phyloP scores from a whole-genome alignment of 352 stramenopile genomes.

The Globisporangium orthogonon region DNA sequence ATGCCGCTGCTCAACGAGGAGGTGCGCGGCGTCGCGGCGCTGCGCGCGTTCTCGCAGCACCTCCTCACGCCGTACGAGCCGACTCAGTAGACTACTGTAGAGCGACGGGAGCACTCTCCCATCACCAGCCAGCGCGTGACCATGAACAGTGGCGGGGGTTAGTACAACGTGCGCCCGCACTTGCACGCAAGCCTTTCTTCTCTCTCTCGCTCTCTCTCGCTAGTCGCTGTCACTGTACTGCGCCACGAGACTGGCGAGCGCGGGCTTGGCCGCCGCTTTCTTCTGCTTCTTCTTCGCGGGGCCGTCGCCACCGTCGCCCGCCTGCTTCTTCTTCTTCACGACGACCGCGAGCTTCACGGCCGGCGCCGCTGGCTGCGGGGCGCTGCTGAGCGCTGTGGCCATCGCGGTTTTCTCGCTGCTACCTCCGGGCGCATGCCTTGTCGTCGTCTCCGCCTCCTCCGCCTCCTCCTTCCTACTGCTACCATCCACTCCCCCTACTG shows the following conservation, averaged over 20 bases:
- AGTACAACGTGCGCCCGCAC: too few species aligned
- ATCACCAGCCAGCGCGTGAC: too few species aligned
- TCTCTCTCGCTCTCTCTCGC: too few species aligned
- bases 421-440: too few species aligned
- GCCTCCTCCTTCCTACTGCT: slow-evolving; percentile 14
- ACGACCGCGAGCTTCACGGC: slow-evolving; percentile 21
- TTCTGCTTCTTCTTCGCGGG: slow-evolving; percentile 19
- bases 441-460: neutral
- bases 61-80: slow-evolving; percentile 93
- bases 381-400: too few species aligned
- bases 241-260: slow-evolving; percentile 56
- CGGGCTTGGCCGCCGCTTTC: slow-evolving; percentile 25
- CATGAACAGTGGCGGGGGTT: too few species aligned
- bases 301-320: slow-evolving; percentile 15
- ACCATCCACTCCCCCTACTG: too few species aligned
- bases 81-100: slow-evolving; percentile 23
- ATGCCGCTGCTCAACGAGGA: slow-evolving; percentile 99
- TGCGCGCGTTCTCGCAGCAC: slow-evolving; percentile 92
- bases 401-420: too few species aligned
- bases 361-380: neutral
- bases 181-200: neutral
- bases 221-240: slow-evolving; percentile 76
- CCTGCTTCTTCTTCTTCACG: slow-evolving; percentile 18
- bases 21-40: slow-evolving; percentile 93
- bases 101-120: too few species aligned